Percentiles rank a stretch among this genome's conserved stretches.
Conservation (phyloP, 495 filamentous ascomycete genomes). For the Aspergillus kassunensis region DNA sequence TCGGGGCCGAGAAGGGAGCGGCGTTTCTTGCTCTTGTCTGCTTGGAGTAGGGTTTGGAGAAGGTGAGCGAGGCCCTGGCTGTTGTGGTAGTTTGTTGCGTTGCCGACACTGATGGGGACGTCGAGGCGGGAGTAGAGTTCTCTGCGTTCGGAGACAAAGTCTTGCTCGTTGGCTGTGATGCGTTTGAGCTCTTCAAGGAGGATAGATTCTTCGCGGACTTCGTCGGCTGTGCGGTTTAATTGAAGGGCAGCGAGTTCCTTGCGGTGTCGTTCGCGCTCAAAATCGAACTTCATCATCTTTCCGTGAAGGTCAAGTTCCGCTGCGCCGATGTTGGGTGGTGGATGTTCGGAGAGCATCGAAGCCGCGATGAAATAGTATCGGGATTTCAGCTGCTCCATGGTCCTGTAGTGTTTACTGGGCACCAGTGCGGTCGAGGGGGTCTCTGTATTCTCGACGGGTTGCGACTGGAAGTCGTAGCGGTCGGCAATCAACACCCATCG, state of each 20-base stretch:
- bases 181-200: constrained; percentile 84
- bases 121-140: constrained; percentile 90
- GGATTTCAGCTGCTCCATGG: constrained; percentile 85
- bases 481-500: constrained; percentile 92
- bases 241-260: constrained; percentile 80
- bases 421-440: constrained; percentile 37
- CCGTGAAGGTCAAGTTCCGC: constrained; percentile 78
- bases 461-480: constrained; percentile 75
- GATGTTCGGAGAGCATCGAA: constrained; percentile 79
- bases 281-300: constrained; percentile 79
- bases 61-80: constrained; percentile 75
- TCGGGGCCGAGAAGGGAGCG: constrained; percentile 60
- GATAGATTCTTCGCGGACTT: constrained; percentile 86
- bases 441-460: constrained; percentile 30
- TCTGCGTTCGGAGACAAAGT: constrained; percentile 77
- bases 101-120: constrained; percentile 64
- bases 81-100: constrained; percentile 65
- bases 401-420: constrained; percentile 46
- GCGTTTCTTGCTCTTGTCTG: constrained; percentile 85
- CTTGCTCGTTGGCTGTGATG: constrained; percentile 76
- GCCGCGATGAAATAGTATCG: constrained; percentile 85
- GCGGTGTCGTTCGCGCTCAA: constrained; percentile 66
- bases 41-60: constrained; percentile 69
- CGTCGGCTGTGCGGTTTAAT: constrained; percentile 74
- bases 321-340: constrained; percentile 77